These are phyloP conservation scores for Penstemon newberryi DNA, from an alignment of 257 asterid species.

Conservation along the genomic window DNA sequence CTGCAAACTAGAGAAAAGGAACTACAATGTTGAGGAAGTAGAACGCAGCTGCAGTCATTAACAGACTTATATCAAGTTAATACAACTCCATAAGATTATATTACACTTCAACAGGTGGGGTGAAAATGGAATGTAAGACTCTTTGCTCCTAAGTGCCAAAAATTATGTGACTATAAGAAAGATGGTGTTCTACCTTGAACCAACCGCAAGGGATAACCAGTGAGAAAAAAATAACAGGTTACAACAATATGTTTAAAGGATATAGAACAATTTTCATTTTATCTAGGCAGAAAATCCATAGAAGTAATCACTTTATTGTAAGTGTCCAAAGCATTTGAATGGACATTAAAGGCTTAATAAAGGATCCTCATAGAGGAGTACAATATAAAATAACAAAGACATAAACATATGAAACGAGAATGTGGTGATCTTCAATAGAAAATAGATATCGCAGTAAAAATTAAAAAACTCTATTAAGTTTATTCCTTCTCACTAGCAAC, in stretches of 20 bases:
- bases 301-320: conserved; percentile 2
- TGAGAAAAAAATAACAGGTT: conserved; percentile 11
- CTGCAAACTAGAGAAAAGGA: not conserved
- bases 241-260: not conserved
- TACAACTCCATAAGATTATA: conserved; percentile 8
- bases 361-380: not conserved
- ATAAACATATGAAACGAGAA: not conserved
- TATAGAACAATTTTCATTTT: not conserved
- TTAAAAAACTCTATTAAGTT: not conserved
- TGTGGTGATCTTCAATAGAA: conserved; percentile 6
- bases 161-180: not conserved
- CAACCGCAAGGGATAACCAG: conserved; percentile 1
- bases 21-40: not conserved
- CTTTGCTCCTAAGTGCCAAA: not conserved
- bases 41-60: not conserved
- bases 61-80: not conserved
- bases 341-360: conserved; percentile 3
- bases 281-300: not conserved
- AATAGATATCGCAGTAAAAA: not conserved
- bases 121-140: not conserved
- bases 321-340: not conserved
- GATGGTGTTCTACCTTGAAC: not conserved
- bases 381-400: not conserved
- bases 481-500: conserved; percentile 3
- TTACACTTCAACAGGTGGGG: not conserved